Evolutionary conservation across 345 rosid genomes (phyloP).

Genomic region (Combretum micranthum): DNA sequence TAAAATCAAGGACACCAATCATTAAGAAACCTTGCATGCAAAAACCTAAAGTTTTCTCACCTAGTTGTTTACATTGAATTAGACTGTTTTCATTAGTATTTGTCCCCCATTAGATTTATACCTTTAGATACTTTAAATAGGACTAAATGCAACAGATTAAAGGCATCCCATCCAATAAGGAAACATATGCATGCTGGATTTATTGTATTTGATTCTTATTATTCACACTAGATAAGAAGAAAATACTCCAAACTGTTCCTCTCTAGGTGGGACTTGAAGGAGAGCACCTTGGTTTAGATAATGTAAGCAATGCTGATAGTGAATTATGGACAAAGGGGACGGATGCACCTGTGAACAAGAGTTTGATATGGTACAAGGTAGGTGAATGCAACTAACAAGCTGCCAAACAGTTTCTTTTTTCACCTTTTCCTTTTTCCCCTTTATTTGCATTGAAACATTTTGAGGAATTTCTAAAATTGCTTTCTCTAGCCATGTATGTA

Average conservation of each 20-base stretch:
- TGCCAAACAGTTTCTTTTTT: no score
- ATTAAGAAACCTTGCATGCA: no score
- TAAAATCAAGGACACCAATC: no score
- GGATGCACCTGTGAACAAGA: constrained; percentile 28
- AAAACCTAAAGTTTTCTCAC: no score
- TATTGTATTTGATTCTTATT: no score
- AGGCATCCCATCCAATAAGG: background rate
- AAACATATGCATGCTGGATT: no score
- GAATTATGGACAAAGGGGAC: constrained; percentile 38
- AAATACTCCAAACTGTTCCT: background rate
- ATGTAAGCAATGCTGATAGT: constrained; percentile 35
- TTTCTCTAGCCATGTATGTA: no score
- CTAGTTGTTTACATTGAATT: no score
- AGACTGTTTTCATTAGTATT: no score
- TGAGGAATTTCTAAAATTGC: no score
- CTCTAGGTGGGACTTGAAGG: constrained; percentile 54
- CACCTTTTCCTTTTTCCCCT: no score
- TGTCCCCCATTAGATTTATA: background rate
- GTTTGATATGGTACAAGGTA: constrained; percentile 66
- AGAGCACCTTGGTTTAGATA: constrained; percentile 40
- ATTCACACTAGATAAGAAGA: background rate
- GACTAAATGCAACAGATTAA: no score
- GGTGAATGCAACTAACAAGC: background rate
- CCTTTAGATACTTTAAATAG: background rate
- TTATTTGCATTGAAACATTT: background rate